These are phyloP conservation scores for Eucalyptus curtisii DNA, from an alignment of 345 rosid genomes.

Conservation along the genomic window DNA sequence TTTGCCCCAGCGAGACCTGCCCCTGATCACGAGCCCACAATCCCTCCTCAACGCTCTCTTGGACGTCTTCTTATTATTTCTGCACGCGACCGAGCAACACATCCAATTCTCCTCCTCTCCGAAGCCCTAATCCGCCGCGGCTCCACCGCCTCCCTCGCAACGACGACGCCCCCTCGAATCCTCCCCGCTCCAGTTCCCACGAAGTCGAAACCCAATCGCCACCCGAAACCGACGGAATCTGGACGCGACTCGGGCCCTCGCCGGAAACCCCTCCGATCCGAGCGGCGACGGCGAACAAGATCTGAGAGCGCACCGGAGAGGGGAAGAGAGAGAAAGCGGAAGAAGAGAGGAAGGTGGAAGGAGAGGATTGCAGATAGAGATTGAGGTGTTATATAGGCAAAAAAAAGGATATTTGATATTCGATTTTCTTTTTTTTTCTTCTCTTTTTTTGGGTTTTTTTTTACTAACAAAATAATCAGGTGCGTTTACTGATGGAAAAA, in stretches of 20 bases:
- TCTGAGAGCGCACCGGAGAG: not conserved
- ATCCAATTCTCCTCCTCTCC: not conserved
- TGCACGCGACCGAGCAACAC: not conserved
- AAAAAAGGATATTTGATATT: not conserved
- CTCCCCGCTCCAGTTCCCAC: not conserved
- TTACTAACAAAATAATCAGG: not conserved
- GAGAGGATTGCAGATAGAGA: not conserved
- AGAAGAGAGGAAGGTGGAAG: not conserved
- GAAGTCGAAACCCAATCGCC: not conserved
- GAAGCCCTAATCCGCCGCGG: not conserved
- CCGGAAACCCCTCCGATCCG: not conserved
- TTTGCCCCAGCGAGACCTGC: conserved; percentile 8
- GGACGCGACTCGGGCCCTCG: not conserved
- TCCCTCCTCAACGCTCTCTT: not conserved
- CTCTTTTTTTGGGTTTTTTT: not conserved
- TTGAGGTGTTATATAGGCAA: not conserved
- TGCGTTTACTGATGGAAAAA: not conserved
- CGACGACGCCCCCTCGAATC: not conserved
- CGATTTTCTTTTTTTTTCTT: not conserved
- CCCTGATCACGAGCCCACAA: not conserved
- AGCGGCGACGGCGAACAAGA: not conserved
- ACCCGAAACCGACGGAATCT: not conserved
- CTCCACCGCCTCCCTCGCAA: not conserved
- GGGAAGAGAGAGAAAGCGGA: not conserved
- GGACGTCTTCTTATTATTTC: not conserved